These are phyloP conservation scores for Hygrophorus pudorinus DNA, from an alignment of 768 basidiomycete genomes.

Conservation along the genomic window DNA sequence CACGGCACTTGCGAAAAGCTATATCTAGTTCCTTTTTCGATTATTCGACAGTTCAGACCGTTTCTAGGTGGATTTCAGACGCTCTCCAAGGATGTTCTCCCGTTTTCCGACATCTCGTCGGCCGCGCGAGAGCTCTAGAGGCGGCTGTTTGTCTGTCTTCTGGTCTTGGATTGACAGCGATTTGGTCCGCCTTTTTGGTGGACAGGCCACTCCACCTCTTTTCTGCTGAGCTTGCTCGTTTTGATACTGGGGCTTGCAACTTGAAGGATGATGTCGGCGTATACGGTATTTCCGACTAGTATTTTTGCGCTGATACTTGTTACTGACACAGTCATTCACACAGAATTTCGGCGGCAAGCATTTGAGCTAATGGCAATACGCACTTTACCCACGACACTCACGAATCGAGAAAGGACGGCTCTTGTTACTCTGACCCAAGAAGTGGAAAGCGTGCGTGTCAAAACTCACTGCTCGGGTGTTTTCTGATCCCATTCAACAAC, in stretches of 20 bases:
- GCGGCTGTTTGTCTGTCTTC: slow-evolving; percentile 45
- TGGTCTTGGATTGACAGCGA: slow-evolving; percentile 62
- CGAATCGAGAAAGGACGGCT: slow-evolving; percentile 11
- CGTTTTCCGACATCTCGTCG: slow-evolving; percentile 22
- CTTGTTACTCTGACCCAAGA: slow-evolving; percentile 11
- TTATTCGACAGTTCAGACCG: slow-evolving; percentile 55
- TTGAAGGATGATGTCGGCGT: slow-evolving; percentile 8
- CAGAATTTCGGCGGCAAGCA: slow-evolving; percentile 30
- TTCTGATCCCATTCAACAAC: neutral
- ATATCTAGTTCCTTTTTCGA: slow-evolving; percentile 35
- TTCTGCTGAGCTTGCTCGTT: slow-evolving; percentile 7
- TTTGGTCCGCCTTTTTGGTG: slow-evolving; percentile 51
- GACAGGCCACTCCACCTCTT: slow-evolving; percentile 13
- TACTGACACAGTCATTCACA: neutral
- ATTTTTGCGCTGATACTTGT: neutral
- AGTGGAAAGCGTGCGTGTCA: slow-evolving; percentile 15
- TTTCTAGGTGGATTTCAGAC: slow-evolving; percentile 43
- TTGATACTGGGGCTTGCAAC: slow-evolving; percentile 17
- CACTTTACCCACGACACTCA: slow-evolving; percentile 17
- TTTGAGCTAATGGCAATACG: slow-evolving; percentile 31
- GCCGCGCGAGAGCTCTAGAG: slow-evolving; percentile 30
- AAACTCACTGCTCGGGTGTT: neutral
- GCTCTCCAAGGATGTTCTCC: slow-evolving; percentile 26
- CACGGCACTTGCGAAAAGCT: slow-evolving; percentile 34
- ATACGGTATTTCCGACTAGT: slow-evolving; percentile 6